Evolutionary conservation across 2,329 filamentous ascomycete genomes (phyloP).

Genomic region (Thermothelomyces thermophilus): DNA sequence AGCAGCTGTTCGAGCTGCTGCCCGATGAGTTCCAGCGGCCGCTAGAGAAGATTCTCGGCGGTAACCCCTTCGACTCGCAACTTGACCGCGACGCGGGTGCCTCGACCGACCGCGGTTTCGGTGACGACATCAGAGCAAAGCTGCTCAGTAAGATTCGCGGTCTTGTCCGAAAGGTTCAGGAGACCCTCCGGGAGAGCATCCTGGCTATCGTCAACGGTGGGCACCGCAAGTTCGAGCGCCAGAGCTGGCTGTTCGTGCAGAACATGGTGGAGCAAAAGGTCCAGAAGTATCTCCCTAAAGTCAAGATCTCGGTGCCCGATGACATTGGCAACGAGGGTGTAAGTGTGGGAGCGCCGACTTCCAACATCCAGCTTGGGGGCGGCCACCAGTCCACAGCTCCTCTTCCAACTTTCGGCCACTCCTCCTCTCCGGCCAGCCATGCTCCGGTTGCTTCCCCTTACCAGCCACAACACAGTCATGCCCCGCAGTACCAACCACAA

Average conservation of each 20-base stretch:
- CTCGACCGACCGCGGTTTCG: slow-evolving; percentile 34
- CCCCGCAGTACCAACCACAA: slow-evolving; percentile 21
- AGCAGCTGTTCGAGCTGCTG: slow-evolving; percentile 39
- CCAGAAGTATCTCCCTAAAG: slow-evolving; percentile 40
- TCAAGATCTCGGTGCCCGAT: slow-evolving; percentile 40
- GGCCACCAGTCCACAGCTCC: slow-evolving; percentile 23
- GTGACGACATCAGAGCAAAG: slow-evolving; percentile 39
- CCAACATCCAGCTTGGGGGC: slow-evolving; percentile 29
- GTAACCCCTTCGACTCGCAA: slow-evolving; percentile 40
- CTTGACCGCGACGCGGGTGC: slow-evolving; percentile 33
- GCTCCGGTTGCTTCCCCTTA: slow-evolving; percentile 18
- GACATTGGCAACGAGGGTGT: slow-evolving; percentile 43
- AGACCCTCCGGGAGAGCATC: slow-evolving; percentile 39
- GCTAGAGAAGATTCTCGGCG: slow-evolving; percentile 41
- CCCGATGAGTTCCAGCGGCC: slow-evolving; percentile 38
- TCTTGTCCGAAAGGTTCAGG: slow-evolving; percentile 40
- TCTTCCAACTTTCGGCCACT: neutral
- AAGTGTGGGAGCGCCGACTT: slow-evolving; percentile 34
- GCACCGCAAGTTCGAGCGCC: slow-evolving; percentile 40
- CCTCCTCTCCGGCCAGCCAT: neutral
- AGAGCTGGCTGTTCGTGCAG: slow-evolving; percentile 43
- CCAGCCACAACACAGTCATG: slow-evolving; percentile 25
- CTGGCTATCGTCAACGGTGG: slow-evolving; percentile 40
- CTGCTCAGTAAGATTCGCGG: slow-evolving; percentile 39
- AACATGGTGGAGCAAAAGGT: slow-evolving; percentile 40